phyloP scores from a whole-genome alignment of 1,284 basidiomycete genomes.

The Heterobasidion parviporum region DNA sequence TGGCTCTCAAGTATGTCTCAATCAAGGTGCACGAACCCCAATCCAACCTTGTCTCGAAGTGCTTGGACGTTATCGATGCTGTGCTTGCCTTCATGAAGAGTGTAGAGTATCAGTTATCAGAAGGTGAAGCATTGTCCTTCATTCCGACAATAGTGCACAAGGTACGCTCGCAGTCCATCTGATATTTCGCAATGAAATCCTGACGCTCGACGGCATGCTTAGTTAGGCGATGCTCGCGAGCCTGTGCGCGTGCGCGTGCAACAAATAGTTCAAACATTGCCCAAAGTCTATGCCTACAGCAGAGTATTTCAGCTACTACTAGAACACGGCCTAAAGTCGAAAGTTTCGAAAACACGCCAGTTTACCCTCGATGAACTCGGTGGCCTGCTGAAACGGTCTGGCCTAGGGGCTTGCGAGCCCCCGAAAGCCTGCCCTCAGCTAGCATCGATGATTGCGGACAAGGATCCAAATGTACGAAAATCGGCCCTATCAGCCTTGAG shows the following conservation, averaged over 20 bases:
- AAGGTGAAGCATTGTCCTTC: slow-evolving; percentile 84
- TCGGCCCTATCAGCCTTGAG: slow-evolving; percentile 75
- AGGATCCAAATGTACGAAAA: slow-evolving; percentile 80
- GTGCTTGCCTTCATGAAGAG: slow-evolving; percentile 68
- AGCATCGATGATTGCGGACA: slow-evolving; percentile 80
- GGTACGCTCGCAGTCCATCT: slow-evolving; percentile 33
- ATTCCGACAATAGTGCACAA: slow-evolving; percentile 89
- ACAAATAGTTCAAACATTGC: slow-evolving; percentile 62
- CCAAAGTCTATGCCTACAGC: slow-evolving; percentile 84
- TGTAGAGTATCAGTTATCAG: slow-evolving; percentile 76
- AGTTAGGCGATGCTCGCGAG: slow-evolving; percentile 81
- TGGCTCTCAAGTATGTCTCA: slow-evolving; percentile 91
- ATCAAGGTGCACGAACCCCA: slow-evolving; percentile 90
- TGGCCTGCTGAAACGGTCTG: slow-evolving; percentile 73
- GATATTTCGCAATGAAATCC: neutral
- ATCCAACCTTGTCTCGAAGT: slow-evolving; percentile 84
- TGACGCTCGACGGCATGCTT: neutral
- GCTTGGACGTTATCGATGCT: slow-evolving; percentile 82
- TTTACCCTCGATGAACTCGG: slow-evolving; percentile 80
- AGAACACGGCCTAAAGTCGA: slow-evolving; percentile 81
- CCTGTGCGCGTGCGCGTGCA: slow-evolving; percentile 65
- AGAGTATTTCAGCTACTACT: slow-evolving; percentile 83
- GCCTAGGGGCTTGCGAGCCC: slow-evolving; percentile 76
- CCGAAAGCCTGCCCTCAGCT: slow-evolving; percentile 73
- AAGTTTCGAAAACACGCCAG: slow-evolving; percentile 86